Evolutionary conservation across 2,329 filamentous ascomycete genomes (phyloP), one percentile per base, ranked within the genome.

Genomic region (Incumbomyces lentus): DNA sequence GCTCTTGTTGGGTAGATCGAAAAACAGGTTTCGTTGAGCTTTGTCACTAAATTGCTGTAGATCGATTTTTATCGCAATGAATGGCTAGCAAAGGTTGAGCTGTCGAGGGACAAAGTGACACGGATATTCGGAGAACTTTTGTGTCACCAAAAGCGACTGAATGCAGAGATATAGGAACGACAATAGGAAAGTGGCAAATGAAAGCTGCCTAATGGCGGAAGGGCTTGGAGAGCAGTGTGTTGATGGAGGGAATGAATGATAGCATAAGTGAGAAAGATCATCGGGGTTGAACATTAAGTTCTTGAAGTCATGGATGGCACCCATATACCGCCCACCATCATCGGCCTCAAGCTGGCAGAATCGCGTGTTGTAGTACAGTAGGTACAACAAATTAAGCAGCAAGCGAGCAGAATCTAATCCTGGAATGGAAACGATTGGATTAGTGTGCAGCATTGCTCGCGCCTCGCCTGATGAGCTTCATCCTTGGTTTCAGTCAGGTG

Each of bases 361-460:
- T 19, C 18, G 14, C 31, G 16, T 18, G 19, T 12, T 6, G 42
- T 31, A 7, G 41, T 32, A 42, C 40, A 42, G 26, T 3, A 42
- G 18, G 29, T 42, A 13, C 13, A 7, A 10, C 14, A 36, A 33
- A 29, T n/a, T 4, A 8, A 35, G 31, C 31, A 44, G 32, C 31
- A 16, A 18, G 16, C 3, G 33, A 36, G 29, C 26, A 12, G 33
- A 11, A 38, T 38, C 12, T 14, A 18, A 32, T 13, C 42, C 42
- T 22, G 34, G 42, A 45, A 45, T 37, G 38, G 42, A 6, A 45
- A 45, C 19, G 34, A 45, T 45, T 45, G 34, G 34, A 33, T 26
- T 37, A 8, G 16, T 34, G 13, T 16, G 34, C 40, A 16, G 29
- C 29, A 33, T 32, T 42, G 17, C 33, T 32, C 34, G 42, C 42